Evolutionary conservation across 495 filamentous ascomycete genomes (phyloP), one percentile per base, ranked within the genome.

Genomic region (Tuber calosporum): DNA sequence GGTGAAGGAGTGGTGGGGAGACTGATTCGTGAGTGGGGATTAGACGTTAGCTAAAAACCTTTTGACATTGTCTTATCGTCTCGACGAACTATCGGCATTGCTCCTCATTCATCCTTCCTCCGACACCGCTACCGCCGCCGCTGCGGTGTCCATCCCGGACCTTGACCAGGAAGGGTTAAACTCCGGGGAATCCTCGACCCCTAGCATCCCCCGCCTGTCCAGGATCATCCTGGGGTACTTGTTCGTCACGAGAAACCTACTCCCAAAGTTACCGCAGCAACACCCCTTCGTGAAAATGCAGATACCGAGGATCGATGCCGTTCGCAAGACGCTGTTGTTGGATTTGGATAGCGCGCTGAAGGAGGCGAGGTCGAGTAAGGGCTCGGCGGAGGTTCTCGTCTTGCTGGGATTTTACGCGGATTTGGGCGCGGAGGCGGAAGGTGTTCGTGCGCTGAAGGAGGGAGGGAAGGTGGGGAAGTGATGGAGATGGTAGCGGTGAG

Each of bases 261-360:
- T 84, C 4, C 80, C 83, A 5, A 80, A 82, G 4, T 75, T 87
- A n/a, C 85, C 85, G 38, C 75, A 82, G 36, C 82, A 83, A 0
- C 90, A 93, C 81, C 91, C 91, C 2, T 93, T 93, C 79, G 73
- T 93, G 39, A 73, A 84, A 43, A 83, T 84, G 19, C 89, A 91
- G 75, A 82, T 87, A 73, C 82, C 85, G 15, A 84, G 90, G 58
- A 81, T 91, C 39, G 79, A 84, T 39, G 87, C 86, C 79, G 83
- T 92, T 43, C 85, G 89, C 75, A 91, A 92, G 62, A 96, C 93
- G 0, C 84, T 98, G 66, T 82, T 98, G 26, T 83, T 97, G 45
- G 94, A 98, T 82, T 84, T 99, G 39, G 89, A 87, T 72, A 90
- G 89, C 3, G 92, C 93, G 1, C 82, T 96, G 66, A 91, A 91